A percentile compares a stretch with the other conserved stretches of the same genome.
phyloP scores from a whole-genome alignment of 305 asterid species.

The Lippia alba region DNA sequence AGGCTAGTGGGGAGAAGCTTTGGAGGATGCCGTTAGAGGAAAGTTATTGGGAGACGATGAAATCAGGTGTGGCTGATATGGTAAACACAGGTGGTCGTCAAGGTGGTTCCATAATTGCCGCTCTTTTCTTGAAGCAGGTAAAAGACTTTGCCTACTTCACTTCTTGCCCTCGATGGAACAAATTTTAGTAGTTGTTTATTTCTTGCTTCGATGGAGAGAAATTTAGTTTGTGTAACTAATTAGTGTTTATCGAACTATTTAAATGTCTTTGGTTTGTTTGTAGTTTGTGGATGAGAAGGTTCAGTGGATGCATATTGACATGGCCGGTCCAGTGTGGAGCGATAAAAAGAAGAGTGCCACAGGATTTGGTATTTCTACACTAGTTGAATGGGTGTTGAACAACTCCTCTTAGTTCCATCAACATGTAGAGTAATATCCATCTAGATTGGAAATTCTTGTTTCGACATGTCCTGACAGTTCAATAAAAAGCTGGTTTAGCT shows the following conservation, averaged over 20 bases:
- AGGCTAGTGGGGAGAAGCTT: conserved; percentile 76
- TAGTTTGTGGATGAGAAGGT: conserved; percentile 93
- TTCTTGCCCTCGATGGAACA: background rate
- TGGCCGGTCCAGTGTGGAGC: conserved; percentile 88
- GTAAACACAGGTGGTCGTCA: conserved; percentile 83
- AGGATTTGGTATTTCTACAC: conserved; percentile 76
- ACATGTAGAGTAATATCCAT: background rate
- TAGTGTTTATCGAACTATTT: background rate
- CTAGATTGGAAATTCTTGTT: background rate
- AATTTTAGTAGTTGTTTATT: background rate
- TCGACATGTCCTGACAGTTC: background rate
- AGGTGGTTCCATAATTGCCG: conserved; percentile 87
- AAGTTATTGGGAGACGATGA: conserved; percentile 91
- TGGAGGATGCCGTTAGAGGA: conserved; percentile 96
- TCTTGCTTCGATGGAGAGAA: background rate
- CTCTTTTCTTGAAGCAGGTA: conserved; percentile 95
- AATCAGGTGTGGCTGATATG: conserved; percentile 94
- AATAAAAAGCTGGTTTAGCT: background rate
- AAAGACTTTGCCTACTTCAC: background rate
- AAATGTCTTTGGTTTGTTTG: conserved; percentile 12
- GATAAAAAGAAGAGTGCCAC: conserved; percentile 75
- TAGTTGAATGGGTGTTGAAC: conserved; percentile 77
- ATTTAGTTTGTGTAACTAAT: background rate
- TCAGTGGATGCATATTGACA: conserved; percentile 91
- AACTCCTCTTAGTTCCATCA: conserved; percentile 27